Evolutionary conservation across 2,329 filamentous ascomycete species (phyloP).

Genomic region (Lecanoromycetidae sp.): DNA sequence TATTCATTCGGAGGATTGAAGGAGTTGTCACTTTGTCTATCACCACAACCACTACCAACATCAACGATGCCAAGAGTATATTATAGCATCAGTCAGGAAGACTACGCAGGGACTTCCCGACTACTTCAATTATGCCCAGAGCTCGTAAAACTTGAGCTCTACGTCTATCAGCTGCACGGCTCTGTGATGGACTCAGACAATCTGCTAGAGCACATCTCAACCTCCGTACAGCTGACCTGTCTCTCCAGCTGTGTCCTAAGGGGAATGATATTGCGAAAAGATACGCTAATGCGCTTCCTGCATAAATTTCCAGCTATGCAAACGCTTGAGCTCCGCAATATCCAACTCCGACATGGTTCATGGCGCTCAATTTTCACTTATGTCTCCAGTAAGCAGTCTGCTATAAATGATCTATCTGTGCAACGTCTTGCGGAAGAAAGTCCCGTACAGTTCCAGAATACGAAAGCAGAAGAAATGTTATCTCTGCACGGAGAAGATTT

Average conservation of each 20-base stretch:
- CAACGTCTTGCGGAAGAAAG: neutral
- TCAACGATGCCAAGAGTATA: neutral
- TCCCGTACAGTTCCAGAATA: too few species aligned
- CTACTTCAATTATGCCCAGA: neutral
- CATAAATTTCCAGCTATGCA: neutral
- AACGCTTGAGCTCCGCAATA: neutral
- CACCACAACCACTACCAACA: neutral
- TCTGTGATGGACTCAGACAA: rapidly evolving
- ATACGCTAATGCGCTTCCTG: neutral
- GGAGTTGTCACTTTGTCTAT: neutral
- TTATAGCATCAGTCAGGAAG: too few species aligned
- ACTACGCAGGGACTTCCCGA: neutral
- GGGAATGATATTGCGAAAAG: neutral
- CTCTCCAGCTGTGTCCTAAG: neutral
- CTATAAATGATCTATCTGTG: neutral
- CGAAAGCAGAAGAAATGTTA: neutral
- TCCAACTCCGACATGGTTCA: neutral
- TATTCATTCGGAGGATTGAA: neutral
- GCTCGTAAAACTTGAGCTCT: neutral
- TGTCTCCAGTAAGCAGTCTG: neutral
- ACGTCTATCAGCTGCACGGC: neutral
- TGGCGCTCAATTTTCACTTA: neutral
- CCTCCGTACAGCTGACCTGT: neutral
- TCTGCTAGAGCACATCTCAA: neutral
- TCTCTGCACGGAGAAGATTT: neutral